These are phyloP conservation scores for Nicotiana paniculata DNA, from an alignment of 257 asterid genomes.

Conservation along the genomic window DNA sequence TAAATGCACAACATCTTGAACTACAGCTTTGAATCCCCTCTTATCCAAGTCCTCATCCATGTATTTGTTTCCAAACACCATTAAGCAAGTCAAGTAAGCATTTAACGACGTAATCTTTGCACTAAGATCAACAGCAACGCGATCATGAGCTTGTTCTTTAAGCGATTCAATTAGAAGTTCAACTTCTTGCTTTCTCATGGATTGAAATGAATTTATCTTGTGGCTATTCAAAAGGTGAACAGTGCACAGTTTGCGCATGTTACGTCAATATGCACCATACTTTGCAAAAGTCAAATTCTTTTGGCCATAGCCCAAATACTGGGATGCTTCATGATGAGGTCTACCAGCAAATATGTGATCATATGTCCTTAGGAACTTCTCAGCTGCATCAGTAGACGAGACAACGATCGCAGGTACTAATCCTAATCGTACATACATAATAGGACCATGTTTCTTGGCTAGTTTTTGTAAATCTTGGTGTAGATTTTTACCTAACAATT, in stretches of 20 bases:
- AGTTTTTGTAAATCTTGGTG: constrained; percentile 15
- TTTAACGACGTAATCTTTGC: not conserved
- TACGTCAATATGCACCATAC: constrained; percentile 18
- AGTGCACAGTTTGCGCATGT: constrained; percentile 14
- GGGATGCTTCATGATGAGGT: constrained; percentile 12
- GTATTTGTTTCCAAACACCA: constrained; percentile 21
- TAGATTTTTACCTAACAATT: constrained; percentile 14
- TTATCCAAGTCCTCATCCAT: constrained; percentile 15
- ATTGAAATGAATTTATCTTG: constrained; percentile 8
- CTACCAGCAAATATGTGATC: constrained; percentile 18
- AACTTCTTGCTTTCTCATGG: constrained; percentile 15
- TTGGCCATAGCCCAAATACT: constrained; percentile 6
- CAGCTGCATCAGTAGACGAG: constrained; percentile 13
- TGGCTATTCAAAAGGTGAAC: constrained; percentile 9
- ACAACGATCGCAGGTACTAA: constrained; percentile 15
- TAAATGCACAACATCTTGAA: not conserved
- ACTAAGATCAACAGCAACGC: constrained; percentile 2
- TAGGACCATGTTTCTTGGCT: constrained; percentile 24
- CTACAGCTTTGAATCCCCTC: constrained; percentile 17
- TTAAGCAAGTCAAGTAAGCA: constrained; percentile 17
- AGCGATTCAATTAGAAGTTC: constrained; percentile 3
- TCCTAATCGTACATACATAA: constrained; percentile 19
- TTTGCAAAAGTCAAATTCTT: constrained; percentile 8
- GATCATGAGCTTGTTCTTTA: not conserved
- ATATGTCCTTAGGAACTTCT: constrained; percentile 13